Conservation (phyloP, 257 asterid species). For the Forsythia viridissima region DNA sequence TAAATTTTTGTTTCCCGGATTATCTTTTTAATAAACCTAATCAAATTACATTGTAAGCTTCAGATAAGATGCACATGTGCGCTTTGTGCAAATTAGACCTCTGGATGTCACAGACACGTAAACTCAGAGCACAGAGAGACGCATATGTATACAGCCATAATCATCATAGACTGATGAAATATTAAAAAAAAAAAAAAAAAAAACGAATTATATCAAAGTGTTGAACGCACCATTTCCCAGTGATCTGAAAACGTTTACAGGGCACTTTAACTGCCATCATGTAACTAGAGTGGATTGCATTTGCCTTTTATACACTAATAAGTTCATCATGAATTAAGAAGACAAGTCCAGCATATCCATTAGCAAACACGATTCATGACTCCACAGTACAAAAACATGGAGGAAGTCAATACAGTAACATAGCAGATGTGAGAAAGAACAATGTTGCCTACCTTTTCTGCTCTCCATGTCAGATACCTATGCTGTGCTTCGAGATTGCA, state of each 20-base stretch:
- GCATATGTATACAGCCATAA: not conserved
- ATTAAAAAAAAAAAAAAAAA: not conserved
- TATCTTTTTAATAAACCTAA: not conserved
- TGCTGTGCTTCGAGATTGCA: conserved; percentile 71
- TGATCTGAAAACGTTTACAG: not conserved
- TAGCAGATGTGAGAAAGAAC: not conserved
- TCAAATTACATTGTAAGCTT: not conserved
- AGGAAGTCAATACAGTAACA: not conserved
- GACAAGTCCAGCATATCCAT: conserved; percentile 12
- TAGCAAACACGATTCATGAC: not conserved
- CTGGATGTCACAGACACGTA: not conserved
- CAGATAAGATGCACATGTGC: not conserved
- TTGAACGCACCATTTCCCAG: not conserved
- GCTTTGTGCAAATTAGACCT: not conserved
- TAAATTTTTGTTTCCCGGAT: not conserved
- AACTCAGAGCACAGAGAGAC: not conserved
- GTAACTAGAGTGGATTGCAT: not conserved
- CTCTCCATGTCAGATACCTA: conserved; percentile 83
- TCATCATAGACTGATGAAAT: not conserved
- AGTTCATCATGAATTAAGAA: not conserved
- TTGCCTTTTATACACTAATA: not conserved
- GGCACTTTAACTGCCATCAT: not conserved
- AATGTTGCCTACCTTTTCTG: conserved; percentile 62
- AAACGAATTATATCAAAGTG: not conserved
- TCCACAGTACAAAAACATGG: not conserved